Percentiles rank a stretch among this genome's conserved stretches.
These are phyloP conservation scores for Pyricularia grisea DNA, from an alignment of 2,329 filamentous ascomycete genomes.

Conservation along the genomic window DNA sequence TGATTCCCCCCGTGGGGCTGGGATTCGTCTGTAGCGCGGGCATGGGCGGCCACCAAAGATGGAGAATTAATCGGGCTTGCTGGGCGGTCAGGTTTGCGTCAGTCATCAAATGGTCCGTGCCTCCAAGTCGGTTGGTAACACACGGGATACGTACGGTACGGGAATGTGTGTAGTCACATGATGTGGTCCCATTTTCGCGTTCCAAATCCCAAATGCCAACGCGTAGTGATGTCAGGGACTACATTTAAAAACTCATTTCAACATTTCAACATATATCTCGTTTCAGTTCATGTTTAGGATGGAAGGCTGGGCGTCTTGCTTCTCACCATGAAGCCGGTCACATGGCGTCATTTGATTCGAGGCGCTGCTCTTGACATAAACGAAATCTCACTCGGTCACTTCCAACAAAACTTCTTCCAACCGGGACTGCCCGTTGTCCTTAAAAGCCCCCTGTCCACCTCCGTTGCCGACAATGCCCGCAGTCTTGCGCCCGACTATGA, in stretches of 20 bases:
- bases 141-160: too few relatives aligned
- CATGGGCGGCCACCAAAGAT: background rate
- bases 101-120: background rate
- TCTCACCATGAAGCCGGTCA: background rate
- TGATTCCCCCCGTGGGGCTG: conserved; percentile 1
- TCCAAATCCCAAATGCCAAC: background rate
- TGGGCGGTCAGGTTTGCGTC: background rate
- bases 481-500: background rate
- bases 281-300: background rate
- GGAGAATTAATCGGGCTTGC: background rate
- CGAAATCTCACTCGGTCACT: background rate
- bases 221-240: background rate
- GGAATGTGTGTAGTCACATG: background rate
- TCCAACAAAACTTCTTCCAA: background rate
- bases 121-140: background rate
- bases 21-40: background rate
- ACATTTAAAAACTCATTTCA: too few relatives aligned
- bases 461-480: background rate
- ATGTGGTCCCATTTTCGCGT: background rate
- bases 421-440: background rate
- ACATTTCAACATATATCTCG: background rate
- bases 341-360: background rate
- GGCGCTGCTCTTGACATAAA: background rate
- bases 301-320: background rate
- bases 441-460: background rate